Evolutionary conservation across 2,329 filamentous ascomycete genomes (phyloP).

Genomic region (Ophiostoma sp.): DNA sequence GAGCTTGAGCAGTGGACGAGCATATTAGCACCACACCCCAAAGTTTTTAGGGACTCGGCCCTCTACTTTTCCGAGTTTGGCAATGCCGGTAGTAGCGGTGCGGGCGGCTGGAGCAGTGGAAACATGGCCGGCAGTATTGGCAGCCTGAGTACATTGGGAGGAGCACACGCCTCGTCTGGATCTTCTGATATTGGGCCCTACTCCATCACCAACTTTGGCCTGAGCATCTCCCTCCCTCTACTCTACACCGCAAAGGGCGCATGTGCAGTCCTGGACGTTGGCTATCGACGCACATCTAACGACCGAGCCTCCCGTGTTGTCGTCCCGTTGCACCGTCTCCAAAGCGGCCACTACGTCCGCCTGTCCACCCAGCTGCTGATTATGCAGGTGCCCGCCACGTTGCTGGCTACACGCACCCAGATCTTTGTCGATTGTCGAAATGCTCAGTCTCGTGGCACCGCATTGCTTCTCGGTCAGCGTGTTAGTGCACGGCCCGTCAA

Average conservation of each 20-base stretch:
- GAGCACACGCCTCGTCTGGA: background rate
- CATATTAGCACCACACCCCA: constrained; percentile 27
- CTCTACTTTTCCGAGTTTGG: constrained; percentile 20
- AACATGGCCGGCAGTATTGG: background rate
- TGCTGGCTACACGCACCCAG: constrained; percentile 2
- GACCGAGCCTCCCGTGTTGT: constrained; percentile 4
- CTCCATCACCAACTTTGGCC: constrained; percentile 29
- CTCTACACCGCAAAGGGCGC: constrained; percentile 26
- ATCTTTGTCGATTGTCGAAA: constrained; percentile 28
- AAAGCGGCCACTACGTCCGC: constrained; percentile 25
- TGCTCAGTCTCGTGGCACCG: background rate
- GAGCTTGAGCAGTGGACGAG: constrained; percentile 27
- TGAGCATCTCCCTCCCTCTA: constrained; percentile 26
- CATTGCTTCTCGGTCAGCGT: background rate
- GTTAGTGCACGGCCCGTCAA: constrained; percentile 10
- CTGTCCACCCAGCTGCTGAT: constrained; percentile 22
- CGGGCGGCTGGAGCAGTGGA: background rate
- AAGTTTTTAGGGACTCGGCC: constrained; percentile 23
- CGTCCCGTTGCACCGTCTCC: constrained; percentile 21
- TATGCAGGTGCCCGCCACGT: constrained; percentile 4
- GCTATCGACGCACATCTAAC: constrained; percentile 1
- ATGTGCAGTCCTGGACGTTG: constrained; percentile 26
- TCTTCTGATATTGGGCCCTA: constrained; percentile 5
- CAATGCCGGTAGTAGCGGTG: background rate
- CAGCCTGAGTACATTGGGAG: background rate